phyloP scores from a whole-genome alignment of 2,329 filamentous ascomycete genomes.

The Trichoderma citrinoviride region DNA sequence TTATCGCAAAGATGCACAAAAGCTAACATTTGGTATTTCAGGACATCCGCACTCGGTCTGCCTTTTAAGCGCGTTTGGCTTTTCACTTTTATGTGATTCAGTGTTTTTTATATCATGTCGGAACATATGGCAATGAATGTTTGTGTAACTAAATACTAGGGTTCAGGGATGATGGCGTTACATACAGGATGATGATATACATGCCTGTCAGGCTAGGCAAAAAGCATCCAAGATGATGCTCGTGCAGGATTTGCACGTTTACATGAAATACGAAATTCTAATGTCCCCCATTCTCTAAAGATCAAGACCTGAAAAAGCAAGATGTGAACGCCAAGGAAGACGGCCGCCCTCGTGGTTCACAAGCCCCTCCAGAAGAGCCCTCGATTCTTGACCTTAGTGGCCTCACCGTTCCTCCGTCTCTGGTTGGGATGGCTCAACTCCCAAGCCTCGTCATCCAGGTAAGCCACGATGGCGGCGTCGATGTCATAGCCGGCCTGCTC shows the following conservation, averaged over 20 bases:
- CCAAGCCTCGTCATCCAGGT: constrained; percentile 72
- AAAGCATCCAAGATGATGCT: constrained; percentile 28
- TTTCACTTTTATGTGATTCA: neutral
- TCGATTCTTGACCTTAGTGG: constrained; percentile 34
- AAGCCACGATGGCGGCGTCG: constrained; percentile 60
- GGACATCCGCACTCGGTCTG: constrained; percentile 59
- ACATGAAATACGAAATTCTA: constrained; percentile 33
- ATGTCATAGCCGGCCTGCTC: constrained; percentile 67
- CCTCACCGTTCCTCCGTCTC: constrained; percentile 24
- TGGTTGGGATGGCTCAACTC: constrained; percentile 61
- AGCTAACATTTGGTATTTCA: constrained; percentile 26
- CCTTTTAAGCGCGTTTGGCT: constrained; percentile 45
- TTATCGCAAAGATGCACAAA: neutral
- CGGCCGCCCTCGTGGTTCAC: constrained; percentile 22
- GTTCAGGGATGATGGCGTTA: constrained; percentile 33
- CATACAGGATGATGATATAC: constrained; percentile 28
- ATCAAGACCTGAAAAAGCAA: neutral
- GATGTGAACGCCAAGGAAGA: neutral
- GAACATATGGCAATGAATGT: constrained; percentile 26
- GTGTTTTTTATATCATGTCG: constrained; percentile 26
- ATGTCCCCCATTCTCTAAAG: constrained; percentile 25
- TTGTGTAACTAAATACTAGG: constrained; percentile 28
- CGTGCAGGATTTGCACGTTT: constrained; percentile 23
- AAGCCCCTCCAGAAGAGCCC: constrained; percentile 36
- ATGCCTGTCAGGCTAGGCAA: constrained; percentile 28